These are phyloP conservation scores for Hysterangium stoloniferum DNA, from an alignment of 768 basidiomycete genomes.

Conservation along the genomic window DNA sequence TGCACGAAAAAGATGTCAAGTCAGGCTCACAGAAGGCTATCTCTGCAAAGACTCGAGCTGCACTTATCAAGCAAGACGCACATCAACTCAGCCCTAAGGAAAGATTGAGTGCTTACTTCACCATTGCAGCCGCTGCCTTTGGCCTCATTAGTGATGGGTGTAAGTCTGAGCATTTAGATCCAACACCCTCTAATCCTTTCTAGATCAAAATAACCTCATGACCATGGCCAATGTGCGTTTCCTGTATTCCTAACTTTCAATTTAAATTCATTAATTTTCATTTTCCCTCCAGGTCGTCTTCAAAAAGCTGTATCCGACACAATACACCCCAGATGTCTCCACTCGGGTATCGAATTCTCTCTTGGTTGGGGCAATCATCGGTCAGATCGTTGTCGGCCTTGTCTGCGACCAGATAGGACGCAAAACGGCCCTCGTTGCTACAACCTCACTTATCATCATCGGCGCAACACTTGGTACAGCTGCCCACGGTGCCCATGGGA, in stretches of 20 bases:
- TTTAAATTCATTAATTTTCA: too few species aligned
- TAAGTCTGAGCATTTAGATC: conserved; percentile 19
- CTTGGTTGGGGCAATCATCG: conserved; percentile 45
- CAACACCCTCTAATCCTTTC: conserved; percentile 6
- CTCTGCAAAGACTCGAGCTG: conserved; percentile 2
- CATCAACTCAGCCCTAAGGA: conserved; percentile 26
- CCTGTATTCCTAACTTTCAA: conserved; percentile 1
- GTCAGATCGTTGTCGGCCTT: conserved; percentile 44
- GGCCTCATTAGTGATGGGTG: conserved; percentile 61
- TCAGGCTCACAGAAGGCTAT: background rate
- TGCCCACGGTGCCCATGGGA: conserved; percentile 53
- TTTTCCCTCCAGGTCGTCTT: conserved; percentile 47
- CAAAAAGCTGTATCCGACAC: conserved; percentile 52
- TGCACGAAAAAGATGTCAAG: too few species aligned
- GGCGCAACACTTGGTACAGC: conserved; percentile 64
- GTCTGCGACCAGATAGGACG: conserved; percentile 70
- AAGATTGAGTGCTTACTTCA: conserved; percentile 49
- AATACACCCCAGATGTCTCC: conserved; percentile 52
- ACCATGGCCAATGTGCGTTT: conserved; percentile 52
- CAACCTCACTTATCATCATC: conserved; percentile 61
- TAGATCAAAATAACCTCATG: conserved; percentile 67
- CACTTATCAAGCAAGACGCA: conserved; percentile 9
- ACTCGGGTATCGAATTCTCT: conserved; percentile 67
- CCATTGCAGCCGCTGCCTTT: conserved; percentile 56
- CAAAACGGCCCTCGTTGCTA: conserved; percentile 64